Base-by-base conservation (phyloP, 805 yeast species). In the Monosporozyma aquatica region DNA sequence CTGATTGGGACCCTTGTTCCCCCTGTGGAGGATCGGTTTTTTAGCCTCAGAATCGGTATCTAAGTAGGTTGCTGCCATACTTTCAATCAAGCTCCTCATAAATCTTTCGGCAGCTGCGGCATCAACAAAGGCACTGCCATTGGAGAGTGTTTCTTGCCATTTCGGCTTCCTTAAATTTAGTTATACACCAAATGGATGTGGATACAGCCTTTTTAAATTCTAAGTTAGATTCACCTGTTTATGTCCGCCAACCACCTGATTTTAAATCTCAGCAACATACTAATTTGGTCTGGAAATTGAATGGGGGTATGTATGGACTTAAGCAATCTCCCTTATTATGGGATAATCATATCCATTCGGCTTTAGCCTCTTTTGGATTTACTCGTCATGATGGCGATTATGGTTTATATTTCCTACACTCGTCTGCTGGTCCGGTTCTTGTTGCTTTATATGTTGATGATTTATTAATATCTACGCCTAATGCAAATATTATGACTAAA, bases 321-420 rank as follows among this genome's bases (percentile, higher is more conserved):
- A 46, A 46, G 35, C 51, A 48, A 28, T 40, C 47, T 3, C 51
- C 49, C 2, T 24, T 61, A 56, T 21, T 61, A 58, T 26, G 55
- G 62, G 42, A 55, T 54, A 47, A 60, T 51, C 46, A 53, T 52
- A 46, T 57, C 53, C 37, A 58, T 60, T 6, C 54, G 48, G 34
- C 53, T 55, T 47, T 54, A 48, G 17, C 52, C 53, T 7, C 36
- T 47, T 38, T 61, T 56, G 50, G 51, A 32, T 29, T 54, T 53
- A 32, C 3, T 8, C 35, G 41, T 4, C 42, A 44, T 24, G 35
- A 23, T 23, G 38, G 38, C 27, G 47, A 46, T 10, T 23, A n/a
- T n/a, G n/a, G 43, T 14, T 18, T 47, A 2, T 47, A 32, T 25
- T 41, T 26, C 14, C 14, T 26, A 18, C 8, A 27, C 11, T 17